Evolutionary conservation across 306 rosid species (phyloP), one percentile per base, ranked within the genome.

Genomic region (Bauhinia variegata): DNA sequence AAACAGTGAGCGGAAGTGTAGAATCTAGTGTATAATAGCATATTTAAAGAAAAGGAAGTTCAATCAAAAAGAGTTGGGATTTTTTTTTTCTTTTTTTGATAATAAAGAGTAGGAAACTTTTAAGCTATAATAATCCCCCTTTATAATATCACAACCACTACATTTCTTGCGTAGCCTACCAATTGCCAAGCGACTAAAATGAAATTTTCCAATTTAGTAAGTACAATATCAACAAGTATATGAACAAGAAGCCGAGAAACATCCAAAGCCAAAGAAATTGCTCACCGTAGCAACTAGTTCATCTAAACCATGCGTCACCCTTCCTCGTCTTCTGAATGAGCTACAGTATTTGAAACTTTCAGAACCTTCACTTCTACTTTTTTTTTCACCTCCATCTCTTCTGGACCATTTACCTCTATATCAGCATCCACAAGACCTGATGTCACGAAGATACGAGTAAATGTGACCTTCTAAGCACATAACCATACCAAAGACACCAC

Each of bases 321-420:
- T 63, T 86, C 91, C 75, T 85, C 89, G 48, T 87, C 95, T 68
- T 81, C 91, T 0, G 72, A 75, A 11, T 13, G 63, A 30, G 60
- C 65, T 4, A 67, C 14, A 68, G 60, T 69, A 44, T 47, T 84
- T 60, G 86, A 61, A 63, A 64, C 44, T 32, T 77, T 57, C 46
- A 75, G 13, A 53, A 82, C 75, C 86, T 87, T 82, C 23, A 80
- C 78, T 54, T 86, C 71, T 67, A 86, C 85, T 5, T n/a, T n/a
- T n/a, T n/a, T n/a, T n/a, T 75, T 78, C 42, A 79, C 70, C 49
- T 86, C 89, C 75, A 62, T 57, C 72, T 78, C 82, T 7, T 67
- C 80, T 56, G 84, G 68, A 7, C 30, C 65, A 31, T 67, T 78
- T 19, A 70, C 59, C 65, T 85, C 88, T 60, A 14, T 36, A 59